Evolutionary conservation across 306 rosid genomes (phyloP).

Genomic region (Rubus idaeus): DNA sequence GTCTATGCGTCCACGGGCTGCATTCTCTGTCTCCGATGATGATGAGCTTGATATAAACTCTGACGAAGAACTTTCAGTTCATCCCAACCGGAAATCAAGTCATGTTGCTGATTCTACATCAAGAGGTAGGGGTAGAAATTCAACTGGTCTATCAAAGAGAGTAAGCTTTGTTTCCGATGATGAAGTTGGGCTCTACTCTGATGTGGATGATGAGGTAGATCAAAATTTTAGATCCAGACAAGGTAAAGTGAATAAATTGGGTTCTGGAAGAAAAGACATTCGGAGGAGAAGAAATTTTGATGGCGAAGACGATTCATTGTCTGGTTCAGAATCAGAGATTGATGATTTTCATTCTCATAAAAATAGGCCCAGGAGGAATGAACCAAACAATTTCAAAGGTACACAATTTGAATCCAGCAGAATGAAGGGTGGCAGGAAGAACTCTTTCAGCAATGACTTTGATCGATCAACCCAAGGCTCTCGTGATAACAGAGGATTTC

Average conservation of each 20-base stretch:
- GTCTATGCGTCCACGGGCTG: conserved; percentile 30
- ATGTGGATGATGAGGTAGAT: conserved; percentile 57
- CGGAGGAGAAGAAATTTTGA: conserved; percentile 29
- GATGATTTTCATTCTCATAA: conserved; percentile 21
- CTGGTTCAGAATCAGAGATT: conserved; percentile 39
- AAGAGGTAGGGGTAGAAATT: conserved; percentile 46
- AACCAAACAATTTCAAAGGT: conserved; percentile 22
- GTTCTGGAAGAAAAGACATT: conserved; percentile 44
- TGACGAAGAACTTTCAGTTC: conserved; percentile 44
- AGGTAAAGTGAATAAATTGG: conserved; percentile 34
- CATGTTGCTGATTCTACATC: conserved; percentile 50
- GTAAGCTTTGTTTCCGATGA: conserved; percentile 86
- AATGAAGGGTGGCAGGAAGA: conserved; percentile 39
- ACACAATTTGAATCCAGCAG: conserved; percentile 38
- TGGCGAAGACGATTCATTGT: conserved; percentile 20
- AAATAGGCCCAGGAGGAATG: conserved; percentile 22
- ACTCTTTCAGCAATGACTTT: conserved; percentile 44
- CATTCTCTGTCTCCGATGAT: conserved; percentile 59
- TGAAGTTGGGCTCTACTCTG: conserved; percentile 68
- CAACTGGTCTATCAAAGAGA: conserved; percentile 44
- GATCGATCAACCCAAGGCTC: conserved; percentile 41
- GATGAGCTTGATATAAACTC: conserved; percentile 54
- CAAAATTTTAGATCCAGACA: conserved; percentile 38
- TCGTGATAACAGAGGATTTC: conserved; percentile 38
- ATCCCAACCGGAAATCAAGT: conserved; percentile 64